Base-by-base conservation (phyloP, 2,329 filamentous ascomycete species). In the Didymella exigua region DNA sequence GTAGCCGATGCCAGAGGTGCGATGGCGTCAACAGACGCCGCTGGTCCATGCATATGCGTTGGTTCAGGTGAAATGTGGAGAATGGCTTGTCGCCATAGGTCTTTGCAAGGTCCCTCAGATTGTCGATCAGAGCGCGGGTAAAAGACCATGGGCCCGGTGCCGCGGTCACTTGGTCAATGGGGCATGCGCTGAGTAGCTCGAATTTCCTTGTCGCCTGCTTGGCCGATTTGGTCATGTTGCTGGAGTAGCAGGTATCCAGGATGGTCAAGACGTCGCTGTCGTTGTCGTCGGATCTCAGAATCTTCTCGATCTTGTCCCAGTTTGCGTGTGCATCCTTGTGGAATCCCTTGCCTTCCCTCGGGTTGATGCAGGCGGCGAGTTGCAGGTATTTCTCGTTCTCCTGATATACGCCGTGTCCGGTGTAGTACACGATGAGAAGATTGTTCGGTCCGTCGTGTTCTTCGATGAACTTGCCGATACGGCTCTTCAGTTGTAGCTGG, bases 401-500 rank as follows among this genome's bases (percentile, higher is more conserved):
- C 1, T 52, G 31, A 34, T 61, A 75, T 0, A 63, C 50, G 13
- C 73, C 72, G 51, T 76, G 74, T 0, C 75, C 75, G 2, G 71
- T 76, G 47, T 76, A 77, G 60, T 76, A 77, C 18, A 77, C 61
- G 27, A 76, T 74, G 26, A 75, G 56, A 4, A 74, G 60, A 34
- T 67, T 73, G 41, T 71, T 61, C 1, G 67, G 64, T 3, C 69
- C 71, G 30, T 74, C 65, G 30, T 73, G 49, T 18, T 67, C 59
- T 5, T 60, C 51, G 9, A 73, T 56, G 48, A 76, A 76, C 0
- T 49, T 38, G 40, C 50, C 61, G 36, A 76, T 38, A n/a, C 67
- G 56, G 0, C 45, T 48, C 23, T 68, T 62, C 14, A 77, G 61
- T 43, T 76, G 74, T n/a, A 67, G 65, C 27, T 76, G 71, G 0